phyloP scores from a whole-genome alignment of 495 filamentous ascomycete species.

The Lophium mytilinum region DNA sequence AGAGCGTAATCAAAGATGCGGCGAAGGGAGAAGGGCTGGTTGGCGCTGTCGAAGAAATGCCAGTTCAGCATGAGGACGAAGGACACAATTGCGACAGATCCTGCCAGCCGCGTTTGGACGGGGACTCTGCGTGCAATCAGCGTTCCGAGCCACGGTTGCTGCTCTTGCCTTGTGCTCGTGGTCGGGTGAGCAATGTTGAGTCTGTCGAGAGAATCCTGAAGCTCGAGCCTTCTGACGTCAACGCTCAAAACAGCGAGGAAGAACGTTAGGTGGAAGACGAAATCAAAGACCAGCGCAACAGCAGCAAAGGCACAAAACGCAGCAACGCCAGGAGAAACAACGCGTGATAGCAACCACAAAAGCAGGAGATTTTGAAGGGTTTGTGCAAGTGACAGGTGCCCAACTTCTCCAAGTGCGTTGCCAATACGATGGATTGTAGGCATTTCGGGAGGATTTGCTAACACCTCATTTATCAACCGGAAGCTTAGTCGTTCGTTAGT shows the following conservation, averaged over 20 bases:
- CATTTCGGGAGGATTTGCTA: slow-evolving; percentile 53
- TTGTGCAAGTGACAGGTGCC: slow-evolving; percentile 53
- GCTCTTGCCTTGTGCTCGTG: slow-evolving; percentile 24
- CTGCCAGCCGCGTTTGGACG: slow-evolving; percentile 50
- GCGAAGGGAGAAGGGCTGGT: slow-evolving; percentile 32
- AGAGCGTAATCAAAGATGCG: slow-evolving; percentile 27
- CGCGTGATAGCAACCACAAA: slow-evolving; percentile 45
- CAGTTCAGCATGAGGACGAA: slow-evolving; percentile 55
- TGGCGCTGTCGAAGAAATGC: slow-evolving; percentile 57
- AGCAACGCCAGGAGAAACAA: slow-evolving; percentile 53
- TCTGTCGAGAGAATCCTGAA: slow-evolving; percentile 45
- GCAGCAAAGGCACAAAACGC: slow-evolving; percentile 64
- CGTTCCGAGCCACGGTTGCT: slow-evolving; percentile 42
- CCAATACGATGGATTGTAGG: slow-evolving; percentile 53
- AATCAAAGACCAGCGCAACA: slow-evolving; percentile 61
- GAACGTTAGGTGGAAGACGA: slow-evolving; percentile 61
- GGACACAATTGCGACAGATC: slow-evolving; percentile 52
- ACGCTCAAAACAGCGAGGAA: slow-evolving; percentile 67
- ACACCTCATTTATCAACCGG: slow-evolving; percentile 61
- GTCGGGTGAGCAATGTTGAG: slow-evolving; percentile 26
- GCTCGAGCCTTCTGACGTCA: slow-evolving; percentile 61
- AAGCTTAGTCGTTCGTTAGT: slow-evolving; percentile 30
- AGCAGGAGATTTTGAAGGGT: slow-evolving; percentile 53
- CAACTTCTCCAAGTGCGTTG: slow-evolving; percentile 59
- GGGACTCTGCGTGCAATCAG: slow-evolving; percentile 44